Percentiles rank a stretch among this genome's conserved stretches.
phyloP scores from a whole-genome alignment of 495 filamentous ascomycete species.

The Thozetella sp. region DNA sequence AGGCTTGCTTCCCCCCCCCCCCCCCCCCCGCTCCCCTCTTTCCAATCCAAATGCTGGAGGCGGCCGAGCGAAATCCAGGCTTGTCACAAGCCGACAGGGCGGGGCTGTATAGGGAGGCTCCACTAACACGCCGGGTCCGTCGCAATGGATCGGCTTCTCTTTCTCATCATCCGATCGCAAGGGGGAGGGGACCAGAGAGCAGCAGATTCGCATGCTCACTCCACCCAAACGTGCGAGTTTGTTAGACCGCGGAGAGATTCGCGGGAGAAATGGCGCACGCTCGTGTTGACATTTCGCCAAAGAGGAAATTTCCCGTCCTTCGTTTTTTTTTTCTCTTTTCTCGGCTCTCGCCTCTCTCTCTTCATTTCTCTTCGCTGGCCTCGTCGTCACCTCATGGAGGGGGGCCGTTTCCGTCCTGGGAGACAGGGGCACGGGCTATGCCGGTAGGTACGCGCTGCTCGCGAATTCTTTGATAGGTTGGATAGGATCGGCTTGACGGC shows the following conservation, averaged over 20 bases:
- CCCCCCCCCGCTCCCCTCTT: no score
- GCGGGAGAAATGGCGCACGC: no score
- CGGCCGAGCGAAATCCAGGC: neutral
- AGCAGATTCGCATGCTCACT: neutral
- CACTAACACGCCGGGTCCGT: neutral
- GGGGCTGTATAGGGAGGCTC: neutral
- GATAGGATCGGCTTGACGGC: neutral
- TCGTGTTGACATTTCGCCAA: no score
- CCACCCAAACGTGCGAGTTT: no score
- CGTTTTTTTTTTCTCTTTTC: no score
- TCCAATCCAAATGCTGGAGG: neutral
- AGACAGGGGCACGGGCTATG: neutral
- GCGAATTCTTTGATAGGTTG: neutral
- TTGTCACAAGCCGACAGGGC: neutral
- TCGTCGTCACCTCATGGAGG: no score
- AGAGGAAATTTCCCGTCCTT: no score
- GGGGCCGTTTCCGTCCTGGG: neutral
- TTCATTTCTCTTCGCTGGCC: no score
- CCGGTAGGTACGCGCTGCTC: neutral
- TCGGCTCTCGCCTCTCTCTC: no score
- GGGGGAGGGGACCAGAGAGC: neutral
- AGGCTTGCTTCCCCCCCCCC: no score
- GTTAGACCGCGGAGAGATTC: no score
- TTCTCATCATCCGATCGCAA: slow-evolving; percentile 2
- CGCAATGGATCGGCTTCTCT: neutral